These are phyloP conservation scores for Komagataella mondaviorum DNA, from an alignment of 805 yeast genomes.

Conservation along the genomic window DNA sequence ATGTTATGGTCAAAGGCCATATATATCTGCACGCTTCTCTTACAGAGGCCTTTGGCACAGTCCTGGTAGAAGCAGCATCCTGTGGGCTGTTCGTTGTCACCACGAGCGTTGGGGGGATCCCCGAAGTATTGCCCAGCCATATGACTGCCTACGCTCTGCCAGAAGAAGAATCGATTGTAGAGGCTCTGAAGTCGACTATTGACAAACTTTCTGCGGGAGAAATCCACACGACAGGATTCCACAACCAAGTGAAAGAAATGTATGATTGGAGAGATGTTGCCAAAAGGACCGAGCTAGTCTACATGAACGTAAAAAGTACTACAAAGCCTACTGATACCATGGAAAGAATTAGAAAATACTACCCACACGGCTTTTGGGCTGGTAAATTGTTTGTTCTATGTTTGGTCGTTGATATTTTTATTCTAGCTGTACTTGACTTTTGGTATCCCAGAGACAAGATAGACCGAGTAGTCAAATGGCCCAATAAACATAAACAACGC, in stretches of 20 bases:
- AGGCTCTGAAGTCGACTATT: slow-evolving; percentile 63
- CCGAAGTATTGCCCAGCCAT: slow-evolving; percentile 85
- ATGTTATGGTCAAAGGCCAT: slow-evolving; percentile 87
- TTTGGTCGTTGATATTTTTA: slow-evolving; percentile 64
- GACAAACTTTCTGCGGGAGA: slow-evolving; percentile 35
- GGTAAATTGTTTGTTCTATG: slow-evolving; percentile 75
- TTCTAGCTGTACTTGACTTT: slow-evolving; percentile 53
- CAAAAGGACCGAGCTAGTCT: slow-evolving; percentile 69
- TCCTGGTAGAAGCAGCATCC: slow-evolving; percentile 91
- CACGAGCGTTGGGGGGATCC: slow-evolving; percentile 94
- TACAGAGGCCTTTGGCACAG: slow-evolving; percentile 98
- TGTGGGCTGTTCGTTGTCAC: slow-evolving; percentile 91
- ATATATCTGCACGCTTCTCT: slow-evolving; percentile 87
- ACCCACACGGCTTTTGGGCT: slow-evolving; percentile 70
- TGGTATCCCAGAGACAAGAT: slow-evolving; percentile 53
- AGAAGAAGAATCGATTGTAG: slow-evolving; percentile 69
- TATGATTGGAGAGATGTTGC: slow-evolving; percentile 93
- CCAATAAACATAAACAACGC: slow-evolving; percentile 13
- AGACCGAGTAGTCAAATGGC: slow-evolving; percentile 80
- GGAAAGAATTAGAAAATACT: slow-evolving; percentile 47
- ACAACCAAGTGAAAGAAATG: slow-evolving; percentile 64
- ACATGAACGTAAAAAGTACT: slow-evolving; percentile 16
- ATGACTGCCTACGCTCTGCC: slow-evolving; percentile 92
- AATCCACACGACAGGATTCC: slow-evolving; percentile 67
- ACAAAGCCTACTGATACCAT: slow-evolving; percentile 24